Evolutionary conservation across 768 basidiomycete genomes (phyloP), one percentile per base, ranked within the genome.

Genomic region (Mycena capillaripes): DNA sequence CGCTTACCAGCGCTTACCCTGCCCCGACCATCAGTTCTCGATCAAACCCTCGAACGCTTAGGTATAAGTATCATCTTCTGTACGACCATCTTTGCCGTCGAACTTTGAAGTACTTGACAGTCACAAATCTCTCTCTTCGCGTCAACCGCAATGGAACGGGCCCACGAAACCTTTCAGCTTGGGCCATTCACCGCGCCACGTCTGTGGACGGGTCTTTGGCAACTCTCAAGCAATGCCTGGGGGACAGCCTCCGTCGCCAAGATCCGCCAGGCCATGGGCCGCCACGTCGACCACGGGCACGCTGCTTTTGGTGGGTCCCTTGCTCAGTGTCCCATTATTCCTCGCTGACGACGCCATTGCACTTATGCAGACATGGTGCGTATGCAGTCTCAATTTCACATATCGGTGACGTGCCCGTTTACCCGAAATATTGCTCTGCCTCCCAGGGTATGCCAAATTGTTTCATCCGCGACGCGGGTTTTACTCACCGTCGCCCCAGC

Each of bases 301-400:
- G 89, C 85, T 17, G 91, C 91, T 19, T 92, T 92, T 79, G 91
- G 91, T 91, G 65, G 66, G 80, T 77, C 10, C 1, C 27, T 68
- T 32, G 16, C n/a, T 27, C 38, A 21, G 30, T 53, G 1, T 58
- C 40, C 14, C 46, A 17, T 44, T 17, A 3, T 70, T 27, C 4
- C 34, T 55, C 55, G 64, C 63, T 38, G 9, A 32, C n/a, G 38
- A 30, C 21, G 17, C 23, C 50, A 21, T 55, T 34, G n/a, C n/a
- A n/a, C n/a, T n/a, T n/a, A n/a, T n/a, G n/a, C 76, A 91, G 90
- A 91, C 77, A 91, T 91, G 90, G 90, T 91, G 48, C 27, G 69
- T 63, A 16, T 21, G n/a, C 36, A 23, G 14, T 42, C 60, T 55
- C 42, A 44, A 25, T 42, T 63, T 55, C 42, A 44, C 30, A 56